Evolutionary conservation across 805 yeast species (phyloP), one percentile per base, ranked within the genome.

Genomic region (Metschnikowia picachoensis): DNA sequence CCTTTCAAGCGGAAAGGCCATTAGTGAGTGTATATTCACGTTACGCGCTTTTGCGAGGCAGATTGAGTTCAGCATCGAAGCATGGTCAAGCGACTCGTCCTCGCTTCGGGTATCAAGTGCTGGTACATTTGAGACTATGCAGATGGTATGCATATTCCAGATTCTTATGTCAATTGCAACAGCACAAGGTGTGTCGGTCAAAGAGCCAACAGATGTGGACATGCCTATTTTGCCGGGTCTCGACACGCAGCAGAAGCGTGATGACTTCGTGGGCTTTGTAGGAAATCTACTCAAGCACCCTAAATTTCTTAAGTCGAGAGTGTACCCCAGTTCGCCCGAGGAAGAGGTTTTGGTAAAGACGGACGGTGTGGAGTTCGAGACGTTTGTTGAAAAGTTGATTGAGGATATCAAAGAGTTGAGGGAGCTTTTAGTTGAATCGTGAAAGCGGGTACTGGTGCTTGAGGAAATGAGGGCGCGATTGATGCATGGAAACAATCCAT

Each of bases 231-330:
- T 60, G 36, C 83, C 85, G 1, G 91, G 89, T 0, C 64, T 86
- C 39, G 89, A 85, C 46, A 72, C 78, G 1, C 73, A 69, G 31
- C 71, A 76, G 28, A 85, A 82, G 48, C 73, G 84, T 48, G 76
- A 73, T n/a, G 79, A 76, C 25, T 75, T 91, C 50, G 68, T 73
- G 4, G 79, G 74, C 36, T 79, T 84, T 10, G 66, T 90, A 46
- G 84, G 79, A 45, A 87, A 88, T 53, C 72, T 91, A 35, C 72
- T 88, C 50, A 83, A 91, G 27, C 97, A 91, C 65, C 96, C 96
- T 12, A 89, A 88, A 62, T 90, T 82, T 55, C 68, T 91, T 50
- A 76, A 86, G 5, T 78, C 91, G 6, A 70, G 94, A 53, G 74
- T 87, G 3, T 72, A 77, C 2, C 79, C 91, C 3, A 76, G 83